A percentile compares a stretch with the other conserved stretches of the same genome.
These are phyloP conservation scores for Ustanciosporium gigantosporum DNA, from an alignment of 1,284 basidiomycete genomes.

Conservation along the genomic window DNA sequence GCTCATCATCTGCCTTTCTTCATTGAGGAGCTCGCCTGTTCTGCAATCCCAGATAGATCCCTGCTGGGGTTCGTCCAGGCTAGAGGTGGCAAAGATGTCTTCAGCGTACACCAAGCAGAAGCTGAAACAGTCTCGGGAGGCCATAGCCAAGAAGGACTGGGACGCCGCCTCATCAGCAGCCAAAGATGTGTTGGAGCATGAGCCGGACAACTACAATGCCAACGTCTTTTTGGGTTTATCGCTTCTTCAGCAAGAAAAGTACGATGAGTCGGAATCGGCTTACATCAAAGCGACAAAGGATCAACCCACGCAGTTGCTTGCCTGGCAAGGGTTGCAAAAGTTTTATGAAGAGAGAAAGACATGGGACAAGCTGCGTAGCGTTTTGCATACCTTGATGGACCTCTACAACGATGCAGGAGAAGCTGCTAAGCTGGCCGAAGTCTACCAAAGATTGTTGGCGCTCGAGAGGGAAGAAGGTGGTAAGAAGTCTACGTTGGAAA, in stretches of 20 bases:
- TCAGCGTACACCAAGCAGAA: slow-evolving; percentile 45
- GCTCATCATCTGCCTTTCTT: no score
- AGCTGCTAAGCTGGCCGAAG: slow-evolving; percentile 76
- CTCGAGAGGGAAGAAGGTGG: slow-evolving; percentile 69
- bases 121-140: slow-evolving; percentile 51
- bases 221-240: slow-evolving; percentile 54
- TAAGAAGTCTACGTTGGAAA: slow-evolving; percentile 36
- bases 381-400: slow-evolving; percentile 55
- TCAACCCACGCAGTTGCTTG: slow-evolving; percentile 57
- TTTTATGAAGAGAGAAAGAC: slow-evolving; percentile 59
- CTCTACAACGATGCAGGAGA: slow-evolving; percentile 64
- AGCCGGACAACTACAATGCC: slow-evolving; percentile 58
- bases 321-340: slow-evolving; percentile 62
- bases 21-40: no score
- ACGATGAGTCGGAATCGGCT: slow-evolving; percentile 40
- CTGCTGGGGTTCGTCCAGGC: no score
- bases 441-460: slow-evolving; percentile 75
- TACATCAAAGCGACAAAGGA: slow-evolving; percentile 60
- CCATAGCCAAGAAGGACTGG: slow-evolving; percentile 47
- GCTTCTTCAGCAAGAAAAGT: slow-evolving; percentile 40
- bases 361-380: slow-evolving; percentile 54
- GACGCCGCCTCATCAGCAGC: slow-evolving; percentile 32
- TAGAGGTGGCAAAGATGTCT: slow-evolving; percentile 30
- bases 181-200: slow-evolving; percentile 41
- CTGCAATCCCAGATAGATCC: no score